A percentile compares a stretch with the other conserved stretches of the same genome.
Conservation (phyloP, 495 filamentous ascomycete genomes). For the Staphylotrichum tortipilum region DNA sequence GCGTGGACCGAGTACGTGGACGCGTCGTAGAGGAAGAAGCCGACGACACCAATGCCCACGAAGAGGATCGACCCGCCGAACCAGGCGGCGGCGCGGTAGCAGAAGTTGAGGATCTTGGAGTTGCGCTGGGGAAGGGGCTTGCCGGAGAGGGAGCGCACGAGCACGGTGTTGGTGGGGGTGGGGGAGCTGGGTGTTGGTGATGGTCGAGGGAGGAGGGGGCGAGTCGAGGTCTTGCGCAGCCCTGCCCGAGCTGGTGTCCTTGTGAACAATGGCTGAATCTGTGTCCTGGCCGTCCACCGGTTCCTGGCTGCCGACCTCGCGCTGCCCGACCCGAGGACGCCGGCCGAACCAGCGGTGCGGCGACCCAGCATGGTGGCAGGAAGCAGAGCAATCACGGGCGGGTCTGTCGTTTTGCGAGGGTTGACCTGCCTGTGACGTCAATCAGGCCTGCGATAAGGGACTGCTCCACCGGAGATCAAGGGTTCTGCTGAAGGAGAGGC, state of each 20-base stretch:
- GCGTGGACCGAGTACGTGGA: constrained; percentile 72
- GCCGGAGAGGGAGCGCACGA: constrained; percentile 35
- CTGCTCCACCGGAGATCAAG: not conserved
- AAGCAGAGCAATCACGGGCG: no score
- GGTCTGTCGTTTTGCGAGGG: not conserved
- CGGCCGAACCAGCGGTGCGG: constrained; percentile 7
- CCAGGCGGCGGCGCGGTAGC: constrained; percentile 42
- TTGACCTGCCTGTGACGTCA: not conserved
- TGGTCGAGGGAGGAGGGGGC: no score
- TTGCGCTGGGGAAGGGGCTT: constrained; percentile 39
- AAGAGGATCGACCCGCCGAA: constrained; percentile 41
- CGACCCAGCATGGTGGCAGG: constrained; percentile 6
- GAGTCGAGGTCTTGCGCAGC: no score
- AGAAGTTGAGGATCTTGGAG: constrained; percentile 39
- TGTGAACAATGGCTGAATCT: constrained; percentile 5
- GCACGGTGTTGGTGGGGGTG: no score
- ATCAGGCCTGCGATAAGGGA: not conserved
- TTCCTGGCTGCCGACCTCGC: not conserved
- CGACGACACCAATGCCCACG: constrained; percentile 48
- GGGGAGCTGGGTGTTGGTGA: no score
- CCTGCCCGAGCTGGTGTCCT: not conserved
- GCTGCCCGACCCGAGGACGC: not conserved
- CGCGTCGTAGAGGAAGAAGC: constrained; percentile 92
- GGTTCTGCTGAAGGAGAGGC: not conserved
- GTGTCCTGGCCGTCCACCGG: constrained; percentile 1